Conservation (phyloP, 164 flowering plant species). For the Tinospora cordifolia region DNA sequence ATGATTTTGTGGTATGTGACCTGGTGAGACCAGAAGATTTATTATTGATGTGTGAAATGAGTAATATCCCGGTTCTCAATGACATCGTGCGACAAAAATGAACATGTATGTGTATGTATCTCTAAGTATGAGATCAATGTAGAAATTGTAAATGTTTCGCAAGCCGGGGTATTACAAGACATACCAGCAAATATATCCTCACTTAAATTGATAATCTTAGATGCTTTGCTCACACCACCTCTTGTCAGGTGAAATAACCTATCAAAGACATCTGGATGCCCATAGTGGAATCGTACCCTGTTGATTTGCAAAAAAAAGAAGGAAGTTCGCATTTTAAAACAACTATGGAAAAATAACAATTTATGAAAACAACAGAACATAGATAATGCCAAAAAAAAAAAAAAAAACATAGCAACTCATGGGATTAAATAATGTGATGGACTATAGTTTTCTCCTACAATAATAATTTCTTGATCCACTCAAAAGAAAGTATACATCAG, state of each 20-base stretch:
- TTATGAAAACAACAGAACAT: not conserved
- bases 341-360: not conserved
- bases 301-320: constrained; percentile 5
- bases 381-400: no score
- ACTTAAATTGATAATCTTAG: constrained; percentile 83
- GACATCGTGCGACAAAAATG: no score
- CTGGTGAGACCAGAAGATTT: no score
- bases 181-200: constrained; percentile 98
- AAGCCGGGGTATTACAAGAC: no score
- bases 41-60: no score
- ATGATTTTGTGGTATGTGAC: no score
- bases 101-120: no score
- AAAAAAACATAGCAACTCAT: no score
- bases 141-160: no score
- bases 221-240: constrained; percentile 96
- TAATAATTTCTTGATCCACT: not conserved
- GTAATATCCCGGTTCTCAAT: no score
- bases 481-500: not conserved
- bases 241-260: constrained; percentile 88
- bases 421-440: no score
- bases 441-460: not conserved
- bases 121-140: no score
- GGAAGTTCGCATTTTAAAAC: not conserved
- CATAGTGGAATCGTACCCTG: constrained; percentile 98
- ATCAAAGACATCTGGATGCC: constrained; percentile 97